These are phyloP conservation scores for Starmerella ratchasimensis DNA, from an alignment of 805 yeast genomes.

Conservation along the genomic window DNA sequence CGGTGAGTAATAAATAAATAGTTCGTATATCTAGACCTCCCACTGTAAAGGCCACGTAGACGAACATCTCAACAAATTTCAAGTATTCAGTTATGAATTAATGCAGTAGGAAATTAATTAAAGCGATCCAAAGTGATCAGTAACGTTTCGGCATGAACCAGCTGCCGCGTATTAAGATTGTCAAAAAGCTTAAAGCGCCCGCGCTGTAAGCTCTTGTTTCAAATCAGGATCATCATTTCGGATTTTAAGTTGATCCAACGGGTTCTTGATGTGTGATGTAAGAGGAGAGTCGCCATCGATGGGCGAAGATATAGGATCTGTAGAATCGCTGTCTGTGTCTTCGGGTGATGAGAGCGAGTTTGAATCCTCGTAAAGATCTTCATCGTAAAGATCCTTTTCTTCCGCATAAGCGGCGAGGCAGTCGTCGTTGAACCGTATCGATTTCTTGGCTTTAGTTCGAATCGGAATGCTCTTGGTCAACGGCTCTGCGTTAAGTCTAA, in stretches of 20 bases:
- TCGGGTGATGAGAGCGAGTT: neutral
- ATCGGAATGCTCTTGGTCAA: neutral
- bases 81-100: no score
- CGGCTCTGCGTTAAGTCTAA: slow-evolving; percentile 2
- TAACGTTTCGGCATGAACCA: no score
- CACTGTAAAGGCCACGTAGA: no score
- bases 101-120: no score
- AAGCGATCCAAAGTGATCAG: no score
- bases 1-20: no score
- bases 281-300: neutral
- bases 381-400: neutral
- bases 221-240: neutral
- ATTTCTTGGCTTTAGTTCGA: neutral
- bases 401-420: neutral
- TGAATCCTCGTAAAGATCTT: neutral
- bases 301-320: neutral
- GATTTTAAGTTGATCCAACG: neutral
- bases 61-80: no score
- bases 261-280: neutral
- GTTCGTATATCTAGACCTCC: no score
- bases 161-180: no score
- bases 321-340: slow-evolving; percentile 1
- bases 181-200: neutral
- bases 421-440: slow-evolving; percentile 1
- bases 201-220: neutral